Evolutionary conservation across 257 asterid species (phyloP).

Genomic region (Primulina tabacum): DNA sequence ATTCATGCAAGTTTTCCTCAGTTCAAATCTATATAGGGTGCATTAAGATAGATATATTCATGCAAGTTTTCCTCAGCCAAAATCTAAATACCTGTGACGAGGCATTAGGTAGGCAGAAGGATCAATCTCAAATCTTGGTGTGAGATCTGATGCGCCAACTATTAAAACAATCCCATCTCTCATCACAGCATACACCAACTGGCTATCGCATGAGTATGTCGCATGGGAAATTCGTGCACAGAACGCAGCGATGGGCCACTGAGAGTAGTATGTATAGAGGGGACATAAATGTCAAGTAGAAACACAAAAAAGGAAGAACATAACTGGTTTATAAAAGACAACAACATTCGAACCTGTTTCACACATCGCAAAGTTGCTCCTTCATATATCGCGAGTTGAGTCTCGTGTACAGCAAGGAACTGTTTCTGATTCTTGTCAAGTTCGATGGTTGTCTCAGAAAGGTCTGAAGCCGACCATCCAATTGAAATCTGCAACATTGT

Average conservation of each 20-base stretch:
- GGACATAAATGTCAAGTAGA: not conserved
- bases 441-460: slow-evolving; percentile 52
- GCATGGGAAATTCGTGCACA: slow-evolving; percentile 42
- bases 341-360: slow-evolving; percentile 45
- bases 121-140: slow-evolving; percentile 40
- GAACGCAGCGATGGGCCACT: not conserved
- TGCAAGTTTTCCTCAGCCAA: not conserved
- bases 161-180: slow-evolving; percentile 39
- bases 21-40: not conserved
- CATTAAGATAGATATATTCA: not conserved
- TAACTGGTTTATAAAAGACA: not conserved
- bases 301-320: not conserved
- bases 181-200: slow-evolving; percentile 38
- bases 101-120: not conserved
- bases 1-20: not conserved
- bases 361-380: slow-evolving; percentile 48
- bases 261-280: not conserved
- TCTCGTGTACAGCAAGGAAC: slow-evolving; percentile 70
- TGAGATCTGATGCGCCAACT: slow-evolving; percentile 34
- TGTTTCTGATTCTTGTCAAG: slow-evolving; percentile 53
- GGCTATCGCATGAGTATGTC: slow-evolving; percentile 34
- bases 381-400: slow-evolving; percentile 74
- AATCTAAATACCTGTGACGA: not conserved
- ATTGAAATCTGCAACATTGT: slow-evolving; percentile 47
- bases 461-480: slow-evolving; percentile 46